Evolutionary conservation across 2,329 filamentous ascomycete species (phyloP).

Genomic region (Arachnopeziza araneosa): DNA sequence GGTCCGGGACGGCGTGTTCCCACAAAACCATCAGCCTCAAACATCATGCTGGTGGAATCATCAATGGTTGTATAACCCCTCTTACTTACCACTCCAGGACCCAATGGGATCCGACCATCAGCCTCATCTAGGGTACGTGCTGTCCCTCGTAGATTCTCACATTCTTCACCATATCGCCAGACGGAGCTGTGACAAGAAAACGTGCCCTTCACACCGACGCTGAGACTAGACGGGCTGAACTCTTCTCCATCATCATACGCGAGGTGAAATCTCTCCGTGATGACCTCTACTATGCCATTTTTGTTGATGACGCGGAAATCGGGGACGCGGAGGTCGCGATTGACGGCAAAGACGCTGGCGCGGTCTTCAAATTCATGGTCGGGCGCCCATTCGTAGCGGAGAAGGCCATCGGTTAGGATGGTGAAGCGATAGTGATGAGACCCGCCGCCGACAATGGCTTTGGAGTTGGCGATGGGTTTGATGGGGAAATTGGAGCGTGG

Average conservation of each 20-base stretch:
- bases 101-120: slow-evolving; percentile 46
- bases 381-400: slow-evolving; percentile 57
- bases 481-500: slow-evolving; percentile 30
- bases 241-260: slow-evolving; percentile 49
- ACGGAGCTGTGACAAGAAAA: slow-evolving; percentile 34
- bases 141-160: slow-evolving; percentile 39
- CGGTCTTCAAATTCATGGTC: slow-evolving; percentile 58
- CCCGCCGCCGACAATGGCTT: slow-evolving; percentile 40
- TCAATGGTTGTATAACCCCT: slow-evolving; percentile 48
- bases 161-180: slow-evolving; percentile 49
- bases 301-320: slow-evolving; percentile 43
- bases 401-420: slow-evolving; percentile 47
- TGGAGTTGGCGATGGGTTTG: slow-evolving; percentile 38
- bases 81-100: slow-evolving; percentile 44
- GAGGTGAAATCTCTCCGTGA: slow-evolving; percentile 49
- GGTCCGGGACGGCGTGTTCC: slow-evolving; percentile 40
- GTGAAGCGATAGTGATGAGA: slow-evolving; percentile 50
- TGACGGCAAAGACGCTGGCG: slow-evolving; percentile 55
- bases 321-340: slow-evolving; percentile 43
- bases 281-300: slow-evolving; percentile 46
- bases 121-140: slow-evolving; percentile 49
- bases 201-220: slow-evolving; percentile 15
- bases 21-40: slow-evolving; percentile 48
- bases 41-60: slow-evolving; percentile 51
- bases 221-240: slow-evolving; percentile 47